phyloP scores from a whole-genome alignment of 305 asterid species.

The Plantago rigida region DNA sequence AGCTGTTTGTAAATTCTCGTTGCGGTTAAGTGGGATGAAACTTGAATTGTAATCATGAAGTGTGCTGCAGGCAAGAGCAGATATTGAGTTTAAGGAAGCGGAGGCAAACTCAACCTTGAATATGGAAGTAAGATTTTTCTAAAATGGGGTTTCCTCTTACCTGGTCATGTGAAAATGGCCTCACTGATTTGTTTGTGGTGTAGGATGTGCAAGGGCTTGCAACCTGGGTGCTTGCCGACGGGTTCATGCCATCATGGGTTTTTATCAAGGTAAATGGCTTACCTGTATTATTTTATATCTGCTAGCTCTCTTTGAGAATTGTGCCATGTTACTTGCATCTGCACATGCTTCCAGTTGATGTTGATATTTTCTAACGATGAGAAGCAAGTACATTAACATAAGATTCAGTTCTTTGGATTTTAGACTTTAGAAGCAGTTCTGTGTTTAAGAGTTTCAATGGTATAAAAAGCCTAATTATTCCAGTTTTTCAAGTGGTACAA shows the following conservation, averaged over 20 bases:
- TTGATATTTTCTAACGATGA: not conserved
- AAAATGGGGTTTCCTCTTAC: not conserved
- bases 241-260: conserved; percentile 91
- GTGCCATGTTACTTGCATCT: not conserved
- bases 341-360: not conserved
- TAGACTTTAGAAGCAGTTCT: no score
- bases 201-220: conserved; percentile 91
- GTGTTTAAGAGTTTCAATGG: no score
- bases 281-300: conserved; percentile 1
- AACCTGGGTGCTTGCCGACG: conserved; percentile 91
- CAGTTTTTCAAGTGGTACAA: no score
- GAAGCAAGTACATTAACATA: not conserved
- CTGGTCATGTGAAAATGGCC: not conserved
- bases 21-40: not conserved
- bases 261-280: conserved; percentile 61
- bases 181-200: conserved; percentile 17
- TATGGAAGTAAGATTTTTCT: conserved; percentile 44
- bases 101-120: conserved; percentile 60
- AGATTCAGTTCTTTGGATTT: no score
- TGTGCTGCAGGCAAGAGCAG: conserved; percentile 72
- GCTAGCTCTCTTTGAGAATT: conserved; percentile 8
- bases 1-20: not conserved
- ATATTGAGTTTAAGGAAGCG: conserved; percentile 55
- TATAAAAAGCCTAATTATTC: no score
- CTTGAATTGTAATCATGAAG: not conserved